phyloP scores from a whole-genome alignment of 108 stramenopile genomes.

The Phaeodactylum tricornutum region DNA sequence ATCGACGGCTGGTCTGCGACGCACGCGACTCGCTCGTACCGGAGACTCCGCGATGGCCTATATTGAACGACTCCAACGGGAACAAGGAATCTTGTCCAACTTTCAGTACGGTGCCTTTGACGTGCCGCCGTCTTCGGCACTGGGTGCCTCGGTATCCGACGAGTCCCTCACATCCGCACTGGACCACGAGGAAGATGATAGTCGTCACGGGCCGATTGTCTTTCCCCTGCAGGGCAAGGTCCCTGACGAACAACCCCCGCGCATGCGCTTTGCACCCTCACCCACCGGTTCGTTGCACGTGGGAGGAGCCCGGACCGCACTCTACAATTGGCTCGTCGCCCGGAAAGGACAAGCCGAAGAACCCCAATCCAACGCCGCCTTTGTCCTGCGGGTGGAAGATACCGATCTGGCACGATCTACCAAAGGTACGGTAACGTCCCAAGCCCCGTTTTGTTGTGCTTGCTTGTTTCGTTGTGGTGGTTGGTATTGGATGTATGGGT shows the following conservation, averaged over 20 bases:
- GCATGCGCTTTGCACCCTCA: conserved; percentile 90
- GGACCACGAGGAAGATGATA: too few relatives aligned
- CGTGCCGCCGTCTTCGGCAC: conserved; percentile 8
- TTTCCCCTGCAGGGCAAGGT: conserved; percentile 66
- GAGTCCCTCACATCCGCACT: too few relatives aligned
- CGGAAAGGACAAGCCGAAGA: conserved; percentile 73
- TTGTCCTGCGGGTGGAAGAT: conserved; percentile 90
- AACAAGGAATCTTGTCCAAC: conserved; percentile 22
- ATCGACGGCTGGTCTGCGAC: conserved; percentile 3
- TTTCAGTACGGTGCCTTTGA: conserved; percentile 19
- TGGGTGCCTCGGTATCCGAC: too few relatives aligned
- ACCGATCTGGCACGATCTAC: conserved; percentile 83
- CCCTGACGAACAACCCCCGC: conserved; percentile 44
- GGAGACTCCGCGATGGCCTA: conserved; percentile 18
- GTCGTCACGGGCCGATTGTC: conserved; percentile 15
- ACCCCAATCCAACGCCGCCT: conserved; percentile 31
- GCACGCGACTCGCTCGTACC: conserved; percentile 10
- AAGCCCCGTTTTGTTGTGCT: too few relatives aligned
- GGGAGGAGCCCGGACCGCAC: conserved; percentile 92
- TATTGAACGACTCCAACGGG: conserved; percentile 21
- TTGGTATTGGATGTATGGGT: not conserved
- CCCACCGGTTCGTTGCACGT: conserved; percentile 95
- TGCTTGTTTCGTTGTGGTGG: not conserved
- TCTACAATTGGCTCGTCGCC: conserved; percentile 96
- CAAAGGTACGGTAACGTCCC: conserved; percentile 65